Evolutionary conservation across 1,284 basidiomycete genomes (phyloP).

Genomic region (Trametes versicolor): DNA sequence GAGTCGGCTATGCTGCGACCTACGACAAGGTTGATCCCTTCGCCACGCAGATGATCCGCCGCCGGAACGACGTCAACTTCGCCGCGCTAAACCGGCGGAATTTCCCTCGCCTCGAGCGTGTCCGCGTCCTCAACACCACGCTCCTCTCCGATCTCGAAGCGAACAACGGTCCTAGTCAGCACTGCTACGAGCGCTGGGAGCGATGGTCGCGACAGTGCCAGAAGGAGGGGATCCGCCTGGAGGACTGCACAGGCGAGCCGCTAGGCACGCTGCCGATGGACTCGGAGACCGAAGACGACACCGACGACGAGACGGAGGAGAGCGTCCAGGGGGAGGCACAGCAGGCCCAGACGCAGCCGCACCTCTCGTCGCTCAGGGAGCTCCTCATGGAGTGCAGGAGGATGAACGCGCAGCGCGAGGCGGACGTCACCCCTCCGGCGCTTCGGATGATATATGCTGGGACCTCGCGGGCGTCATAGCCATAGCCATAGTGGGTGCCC

Average conservation of each 20-base stretch:
- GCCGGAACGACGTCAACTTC: constrained; percentile 73
- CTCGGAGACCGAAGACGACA: constrained; percentile 45
- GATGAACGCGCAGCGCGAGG: constrained; percentile 46
- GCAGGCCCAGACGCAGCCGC: constrained; percentile 39
- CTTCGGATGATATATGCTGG: constrained; percentile 32
- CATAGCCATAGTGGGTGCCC: constrained; percentile 15
- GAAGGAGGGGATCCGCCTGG: constrained; percentile 59
- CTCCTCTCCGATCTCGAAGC: constrained; percentile 67
- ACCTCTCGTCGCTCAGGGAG: constrained; percentile 54
- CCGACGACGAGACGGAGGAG: constrained; percentile 42
- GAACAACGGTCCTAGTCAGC: constrained; percentile 55
- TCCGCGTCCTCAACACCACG: constrained; percentile 64
- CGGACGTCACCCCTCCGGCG: constrained; percentile 29
- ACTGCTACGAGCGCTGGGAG: constrained; percentile 70
- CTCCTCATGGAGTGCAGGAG: constrained; percentile 59
- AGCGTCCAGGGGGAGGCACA: constrained; percentile 40
- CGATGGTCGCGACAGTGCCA: constrained; percentile 69
- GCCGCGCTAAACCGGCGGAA: constrained; percentile 59
- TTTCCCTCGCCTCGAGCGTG: constrained; percentile 67
- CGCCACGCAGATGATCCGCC: constrained; percentile 56
- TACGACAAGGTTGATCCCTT: constrained; percentile 55
- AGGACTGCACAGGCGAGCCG: constrained; percentile 72
- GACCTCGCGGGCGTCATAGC: constrained; percentile 22
- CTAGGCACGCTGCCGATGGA: constrained; percentile 66
- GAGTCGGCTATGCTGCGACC: constrained; percentile 59